phyloP scores from a whole-genome alignment of 176 grass and related monocot species.

The Hordeum marinum region DNA sequence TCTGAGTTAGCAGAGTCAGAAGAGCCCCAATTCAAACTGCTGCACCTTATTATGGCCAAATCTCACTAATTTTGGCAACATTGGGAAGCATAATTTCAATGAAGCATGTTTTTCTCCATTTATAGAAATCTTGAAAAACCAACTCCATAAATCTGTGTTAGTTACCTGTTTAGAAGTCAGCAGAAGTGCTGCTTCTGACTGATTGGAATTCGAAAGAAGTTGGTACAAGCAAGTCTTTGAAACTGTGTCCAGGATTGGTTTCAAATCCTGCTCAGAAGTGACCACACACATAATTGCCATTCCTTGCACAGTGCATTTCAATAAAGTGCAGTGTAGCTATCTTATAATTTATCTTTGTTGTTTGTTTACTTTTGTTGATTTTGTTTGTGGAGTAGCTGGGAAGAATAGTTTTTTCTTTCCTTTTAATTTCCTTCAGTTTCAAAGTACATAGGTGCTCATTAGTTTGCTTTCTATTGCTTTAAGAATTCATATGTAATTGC shows the following conservation, averaged over 20 bases:
- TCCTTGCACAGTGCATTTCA: background rate
- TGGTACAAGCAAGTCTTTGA: background rate
- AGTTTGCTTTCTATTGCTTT: constrained; percentile 1
- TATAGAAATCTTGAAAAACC: background rate
- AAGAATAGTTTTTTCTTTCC: background rate
- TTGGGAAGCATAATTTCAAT: background rate
- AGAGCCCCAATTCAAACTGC: background rate
- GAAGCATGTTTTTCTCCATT: background rate
- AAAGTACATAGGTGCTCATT: background rate
- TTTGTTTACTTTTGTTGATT: constrained; percentile 12
- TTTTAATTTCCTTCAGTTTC: background rate
- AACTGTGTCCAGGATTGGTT: background rate
- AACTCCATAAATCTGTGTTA: background rate
- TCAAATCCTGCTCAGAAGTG: background rate
- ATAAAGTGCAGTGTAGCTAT: background rate
- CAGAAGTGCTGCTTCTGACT: background rate
- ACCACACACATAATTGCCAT: background rate
- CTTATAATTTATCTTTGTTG: background rate
- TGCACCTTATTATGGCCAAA: background rate
- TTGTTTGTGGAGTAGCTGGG: background rate
- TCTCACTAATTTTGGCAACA: background rate
- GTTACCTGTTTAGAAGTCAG: background rate
- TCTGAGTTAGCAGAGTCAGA: background rate
- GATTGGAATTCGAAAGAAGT: background rate
- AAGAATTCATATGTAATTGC: background rate